These are phyloP conservation scores for Nothophoma quercina DNA, from an alignment of 2,329 filamentous ascomycete genomes.

Conservation along the genomic window DNA sequence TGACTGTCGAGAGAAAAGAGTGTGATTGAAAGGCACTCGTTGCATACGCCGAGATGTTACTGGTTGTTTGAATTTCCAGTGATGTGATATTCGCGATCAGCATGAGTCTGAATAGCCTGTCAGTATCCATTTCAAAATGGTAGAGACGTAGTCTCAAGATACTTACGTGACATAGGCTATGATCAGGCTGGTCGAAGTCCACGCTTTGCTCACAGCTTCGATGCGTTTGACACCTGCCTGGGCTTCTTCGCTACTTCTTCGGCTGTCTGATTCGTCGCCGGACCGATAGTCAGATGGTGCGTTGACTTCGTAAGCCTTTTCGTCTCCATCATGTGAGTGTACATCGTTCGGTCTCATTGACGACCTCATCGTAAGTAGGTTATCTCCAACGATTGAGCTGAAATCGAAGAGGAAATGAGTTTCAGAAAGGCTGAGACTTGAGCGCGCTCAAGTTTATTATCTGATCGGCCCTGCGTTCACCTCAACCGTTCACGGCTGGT, in stretches of 20 bases:
- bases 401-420: neutral
- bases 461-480: slow-evolving; percentile 15
- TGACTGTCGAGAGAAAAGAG: slow-evolving; percentile 70
- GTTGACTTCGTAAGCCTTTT: slow-evolving; percentile 11
- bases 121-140: slow-evolving; percentile 11
- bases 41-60: slow-evolving; percentile 68
- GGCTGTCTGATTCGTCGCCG: slow-evolving; percentile 16
- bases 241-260: slow-evolving; percentile 23
- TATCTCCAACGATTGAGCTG: neutral
- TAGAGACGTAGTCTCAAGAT: neutral
- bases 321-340: neutral
- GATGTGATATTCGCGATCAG: slow-evolving; percentile 72
- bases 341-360: slow-evolving; percentile 15
- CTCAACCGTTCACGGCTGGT: slow-evolving; percentile 11
- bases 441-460: slow-evolving; percentile 20
- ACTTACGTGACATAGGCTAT: slow-evolving; percentile 55
- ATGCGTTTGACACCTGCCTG: slow-evolving; percentile 59
- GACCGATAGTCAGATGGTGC: slow-evolving; percentile 5
- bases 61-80: slow-evolving; percentile 70
- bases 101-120: slow-evolving; percentile 43
- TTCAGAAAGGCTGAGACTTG: slow-evolving; percentile 4
- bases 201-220: slow-evolving; percentile 58
- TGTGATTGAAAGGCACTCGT: slow-evolving; percentile 69
- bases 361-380: slow-evolving; percentile 16
- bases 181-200: slow-evolving; percentile 57